A percentile compares a stretch with the other conserved stretches of the same genome.
These are phyloP conservation scores for Xylaria polymorpha DNA, from an alignment of 2,329 filamentous ascomycete species.

Conservation along the genomic window DNA sequence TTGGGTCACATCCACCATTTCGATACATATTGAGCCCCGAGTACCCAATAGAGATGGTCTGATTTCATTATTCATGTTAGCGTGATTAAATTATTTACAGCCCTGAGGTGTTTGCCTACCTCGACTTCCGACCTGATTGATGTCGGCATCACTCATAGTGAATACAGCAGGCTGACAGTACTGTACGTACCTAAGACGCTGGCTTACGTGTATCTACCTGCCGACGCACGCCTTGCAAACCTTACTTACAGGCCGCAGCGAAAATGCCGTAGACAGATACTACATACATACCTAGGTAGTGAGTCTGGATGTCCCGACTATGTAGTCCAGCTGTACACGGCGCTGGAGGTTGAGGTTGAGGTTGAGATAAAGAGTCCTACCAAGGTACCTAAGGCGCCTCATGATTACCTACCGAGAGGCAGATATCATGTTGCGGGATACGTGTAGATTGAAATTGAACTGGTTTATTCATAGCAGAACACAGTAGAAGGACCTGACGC, in stretches of 20 bases:
- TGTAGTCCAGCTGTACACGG: background rate
- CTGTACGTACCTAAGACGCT: background rate
- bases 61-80: background rate
- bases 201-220: slow-evolving; percentile 1
- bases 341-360: background rate
- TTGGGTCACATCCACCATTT: background rate
- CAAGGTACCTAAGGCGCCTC: background rate
- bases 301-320: background rate
- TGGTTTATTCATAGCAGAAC: background rate
- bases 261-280: background rate
- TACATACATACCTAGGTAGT: no score
- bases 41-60: background rate
- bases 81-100: background rate
- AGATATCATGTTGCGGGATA: background rate
- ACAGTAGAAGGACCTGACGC: background rate
- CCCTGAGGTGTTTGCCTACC: background rate
- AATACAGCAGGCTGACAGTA: background rate
- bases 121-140: background rate
- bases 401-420: background rate
- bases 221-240: background rate
- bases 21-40: background rate
- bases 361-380: background rate
- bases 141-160: background rate
- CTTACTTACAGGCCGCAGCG: background rate
- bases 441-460: background rate